Percentiles rank a stretch among this genome's conserved stretches.
Evolutionary conservation across 129 eudicot species (phyloP).

Genomic region (Escallonia herrerae): DNA sequence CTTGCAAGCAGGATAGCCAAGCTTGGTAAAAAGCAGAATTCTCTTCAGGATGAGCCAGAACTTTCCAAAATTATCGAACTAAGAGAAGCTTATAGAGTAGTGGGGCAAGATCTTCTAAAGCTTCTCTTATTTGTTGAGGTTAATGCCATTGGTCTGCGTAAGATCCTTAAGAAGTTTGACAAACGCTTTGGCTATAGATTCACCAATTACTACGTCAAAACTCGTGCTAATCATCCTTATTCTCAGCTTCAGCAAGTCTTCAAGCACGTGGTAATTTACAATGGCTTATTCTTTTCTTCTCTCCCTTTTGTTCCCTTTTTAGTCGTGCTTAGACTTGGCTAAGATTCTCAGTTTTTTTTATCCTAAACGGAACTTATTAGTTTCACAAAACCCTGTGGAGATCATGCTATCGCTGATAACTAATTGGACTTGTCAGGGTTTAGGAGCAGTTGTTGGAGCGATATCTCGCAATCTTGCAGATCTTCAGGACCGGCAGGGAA

Average conservation of each 20-base stretch:
- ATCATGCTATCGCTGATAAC: constrained; percentile 1
- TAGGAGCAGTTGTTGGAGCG: constrained; percentile 96
- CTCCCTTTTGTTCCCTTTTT: too few relatives aligned
- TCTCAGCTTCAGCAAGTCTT: constrained; percentile 95
- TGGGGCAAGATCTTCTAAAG: constrained; percentile 72
- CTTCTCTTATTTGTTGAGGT: constrained; percentile 78
- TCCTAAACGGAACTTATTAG: too few relatives aligned
- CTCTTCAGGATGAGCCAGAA: constrained; percentile 64
- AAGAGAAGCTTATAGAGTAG: constrained; percentile 78
- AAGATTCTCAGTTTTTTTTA: too few relatives aligned
- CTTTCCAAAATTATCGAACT: constrained; percentile 55
- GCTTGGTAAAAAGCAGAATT: constrained; percentile 57
- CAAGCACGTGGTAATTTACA: constrained; percentile 79
- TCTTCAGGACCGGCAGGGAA: constrained; percentile 91
- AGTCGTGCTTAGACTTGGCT: too few relatives aligned
- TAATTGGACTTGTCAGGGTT: constrained; percentile 46
- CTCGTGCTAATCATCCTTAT: constrained; percentile 97
- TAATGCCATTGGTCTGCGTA: constrained; percentile 82
- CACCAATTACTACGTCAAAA: constrained; percentile 88
- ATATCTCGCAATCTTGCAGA: constrained; percentile 88
- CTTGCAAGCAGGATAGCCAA: constrained; percentile 65
- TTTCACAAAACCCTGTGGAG: background rate
- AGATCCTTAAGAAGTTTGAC: constrained; percentile 96
- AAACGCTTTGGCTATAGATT: constrained; percentile 81
- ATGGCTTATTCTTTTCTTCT: too few relatives aligned